Percentiles rank a stretch among this genome's conserved stretches.
These are phyloP conservation scores for Suillus subaureus DNA, from an alignment of 768 basidiomycete genomes.

Conservation along the genomic window DNA sequence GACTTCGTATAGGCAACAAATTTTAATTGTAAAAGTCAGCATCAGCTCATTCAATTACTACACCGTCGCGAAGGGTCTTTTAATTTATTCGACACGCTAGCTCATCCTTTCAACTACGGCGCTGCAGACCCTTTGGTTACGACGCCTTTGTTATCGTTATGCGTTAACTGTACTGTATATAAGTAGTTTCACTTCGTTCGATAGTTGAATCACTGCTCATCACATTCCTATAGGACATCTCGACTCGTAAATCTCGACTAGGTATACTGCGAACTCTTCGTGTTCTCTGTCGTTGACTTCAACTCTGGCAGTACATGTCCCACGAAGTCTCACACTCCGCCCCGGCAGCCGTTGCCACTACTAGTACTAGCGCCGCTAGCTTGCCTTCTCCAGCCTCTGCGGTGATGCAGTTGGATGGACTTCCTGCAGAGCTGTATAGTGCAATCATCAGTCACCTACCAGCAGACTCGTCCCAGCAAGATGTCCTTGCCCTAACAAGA, in stretches of 20 bases:
- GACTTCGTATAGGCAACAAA: too few relatives aligned
- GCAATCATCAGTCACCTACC: slow-evolving; percentile 57
- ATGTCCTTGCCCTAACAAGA: slow-evolving; percentile 59
- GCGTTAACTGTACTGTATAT: not conserved
- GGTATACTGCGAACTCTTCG: not conserved
- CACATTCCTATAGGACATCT: not conserved
- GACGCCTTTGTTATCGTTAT: not conserved
- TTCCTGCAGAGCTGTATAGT: slow-evolving; percentile 72
- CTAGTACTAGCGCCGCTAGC: not conserved
- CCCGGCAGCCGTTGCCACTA: not conserved
- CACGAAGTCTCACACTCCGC: not conserved
- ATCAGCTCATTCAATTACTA: too few relatives aligned
- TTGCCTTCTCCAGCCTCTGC: not conserved
- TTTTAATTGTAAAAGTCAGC: not conserved
- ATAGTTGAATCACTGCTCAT: not conserved
- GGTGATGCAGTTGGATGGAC: slow-evolving; percentile 23
- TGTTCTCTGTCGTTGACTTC: not conserved
- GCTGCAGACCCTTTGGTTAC: not conserved
- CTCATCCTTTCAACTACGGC: not conserved
- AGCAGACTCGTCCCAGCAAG: slow-evolving; percentile 46
- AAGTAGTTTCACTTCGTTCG: not conserved
- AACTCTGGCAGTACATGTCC: not conserved
- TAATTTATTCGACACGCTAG: not conserved
- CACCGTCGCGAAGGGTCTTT: not conserved
- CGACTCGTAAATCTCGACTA: not conserved